Conservation (phyloP, 2,329 filamentous ascomycete species). For the Scedosporium boydii region DNA sequence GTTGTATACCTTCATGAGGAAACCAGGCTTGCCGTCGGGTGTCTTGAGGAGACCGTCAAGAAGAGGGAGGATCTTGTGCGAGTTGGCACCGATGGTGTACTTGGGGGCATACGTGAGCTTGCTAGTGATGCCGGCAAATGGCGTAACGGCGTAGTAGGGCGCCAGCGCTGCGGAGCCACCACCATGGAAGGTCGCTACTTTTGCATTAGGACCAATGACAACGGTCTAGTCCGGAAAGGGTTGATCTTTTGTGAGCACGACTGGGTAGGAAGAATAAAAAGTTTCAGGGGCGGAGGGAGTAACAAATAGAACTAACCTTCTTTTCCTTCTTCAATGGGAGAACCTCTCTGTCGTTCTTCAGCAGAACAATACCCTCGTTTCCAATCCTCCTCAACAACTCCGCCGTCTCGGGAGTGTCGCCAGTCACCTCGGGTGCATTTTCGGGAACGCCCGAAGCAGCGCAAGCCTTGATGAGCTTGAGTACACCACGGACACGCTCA, state of each 20-base stretch:
- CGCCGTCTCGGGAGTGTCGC: slow-evolving; percentile 52
- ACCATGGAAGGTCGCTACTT: slow-evolving; percentile 48
- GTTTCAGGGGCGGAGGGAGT: background rate
- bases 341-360: slow-evolving; percentile 59
- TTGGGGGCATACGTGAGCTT: slow-evolving; percentile 33
- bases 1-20: slow-evolving; percentile 54
- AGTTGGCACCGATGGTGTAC: slow-evolving; percentile 54
- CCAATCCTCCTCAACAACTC: slow-evolving; percentile 56
- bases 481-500: slow-evolving; percentile 45
- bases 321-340: slow-evolving; percentile 56
- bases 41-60: slow-evolving; percentile 44
- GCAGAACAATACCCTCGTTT: slow-evolving; percentile 59
- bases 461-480: slow-evolving; percentile 50
- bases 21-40: slow-evolving; percentile 42
- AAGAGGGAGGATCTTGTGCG: slow-evolving; percentile 53
- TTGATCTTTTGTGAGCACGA: background rate
- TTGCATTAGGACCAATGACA: slow-evolving; percentile 48
- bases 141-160: slow-evolving; percentile 60
- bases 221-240: slow-evolving; percentile 28
- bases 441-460: slow-evolving; percentile 44
- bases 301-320: slow-evolving; percentile 24
- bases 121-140: slow-evolving; percentile 58
- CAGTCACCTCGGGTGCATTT: slow-evolving; percentile 40
- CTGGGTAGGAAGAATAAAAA: background rate
- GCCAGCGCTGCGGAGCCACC: slow-evolving; percentile 54